Evolutionary conservation across 805 yeast species (phyloP), one percentile per base, ranked within the genome.

Genomic region (Yamadazyma insecticola): DNA sequence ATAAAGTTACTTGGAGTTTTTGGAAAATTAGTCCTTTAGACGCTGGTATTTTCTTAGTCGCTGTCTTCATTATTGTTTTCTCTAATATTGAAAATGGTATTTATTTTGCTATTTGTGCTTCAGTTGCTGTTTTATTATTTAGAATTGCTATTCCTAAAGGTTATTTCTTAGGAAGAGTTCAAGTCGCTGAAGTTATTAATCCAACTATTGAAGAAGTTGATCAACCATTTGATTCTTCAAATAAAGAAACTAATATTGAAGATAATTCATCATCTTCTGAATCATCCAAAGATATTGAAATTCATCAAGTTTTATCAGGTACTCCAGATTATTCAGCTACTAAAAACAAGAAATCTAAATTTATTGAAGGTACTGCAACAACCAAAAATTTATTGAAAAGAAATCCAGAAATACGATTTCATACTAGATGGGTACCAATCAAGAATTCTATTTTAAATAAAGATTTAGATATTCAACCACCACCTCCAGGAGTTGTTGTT

Each of bases 401-500:
- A 12, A 48, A 56, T 36, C 67, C 68, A 6, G 47, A 50, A 16
- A 41, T 75, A 26, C 57, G 45, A 40, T 77, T 70, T 46, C 74
- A 70, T 37, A 71, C 79, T 2, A 71, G 70, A 48, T 83, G 90
- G 90, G 80, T 82, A 16, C 88, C 92, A 27, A 55, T 75, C 28
- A 51, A 53, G 53, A 58, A 51, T 57, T 52, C 52, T 55, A 67
- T 67, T 24, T 43, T 75, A 33, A 85, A 89, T 53, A 60, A 71
- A 4, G 72, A 69, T 11, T 55, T 88, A 12, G 51, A 64, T 1
- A 73, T 89, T 5, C 54, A 54, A 11, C 83, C 88, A 2, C 95
- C 97, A 11, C 96, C 96, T 17, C 86, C 90, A 1, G 96, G 97
- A 20, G 88, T 89, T 12, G 47, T 88, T 36, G 95, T 89, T 3